phyloP scores from a whole-genome alignment of 1,284 basidiomycete genomes.

The Ganoderma lucidum region DNA sequence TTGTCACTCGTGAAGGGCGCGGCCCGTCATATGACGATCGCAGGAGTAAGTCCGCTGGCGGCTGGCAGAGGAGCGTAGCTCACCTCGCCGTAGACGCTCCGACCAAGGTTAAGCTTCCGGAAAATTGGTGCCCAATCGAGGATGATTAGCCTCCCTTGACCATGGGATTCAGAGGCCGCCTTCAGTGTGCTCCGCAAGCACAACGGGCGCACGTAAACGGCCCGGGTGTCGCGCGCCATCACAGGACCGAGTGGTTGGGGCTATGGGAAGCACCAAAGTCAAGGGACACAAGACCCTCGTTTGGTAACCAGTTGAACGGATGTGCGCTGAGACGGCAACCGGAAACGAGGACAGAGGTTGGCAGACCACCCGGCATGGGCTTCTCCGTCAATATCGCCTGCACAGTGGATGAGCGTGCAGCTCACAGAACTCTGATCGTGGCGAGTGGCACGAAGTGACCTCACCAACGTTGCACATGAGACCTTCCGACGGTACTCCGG shows the following conservation, averaged over 20 bases:
- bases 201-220: background rate
- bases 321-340: background rate
- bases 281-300: background rate
- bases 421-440: background rate
- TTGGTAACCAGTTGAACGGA: constrained; percentile 1
- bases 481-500: constrained; percentile 1
- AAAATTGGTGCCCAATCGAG: background rate
- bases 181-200: background rate
- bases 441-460: background rate
- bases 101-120: background rate
- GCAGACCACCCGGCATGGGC: background rate
- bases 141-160: background rate
- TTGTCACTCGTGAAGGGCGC: background rate
- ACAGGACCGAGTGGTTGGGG: background rate
- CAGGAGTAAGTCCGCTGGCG: background rate
- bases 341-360: background rate
- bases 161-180: background rate
- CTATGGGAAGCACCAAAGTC: background rate
- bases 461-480: background rate
- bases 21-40: background rate
- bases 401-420: background rate
- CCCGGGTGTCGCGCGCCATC: background rate
- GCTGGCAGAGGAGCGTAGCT: background rate
- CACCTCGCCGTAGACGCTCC: background rate
- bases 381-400: background rate